Evolutionary conservation across 495 filamentous ascomycete genomes (phyloP), one percentile per base, ranked within the genome.

Genomic region (Daldinia caldariorum): DNA sequence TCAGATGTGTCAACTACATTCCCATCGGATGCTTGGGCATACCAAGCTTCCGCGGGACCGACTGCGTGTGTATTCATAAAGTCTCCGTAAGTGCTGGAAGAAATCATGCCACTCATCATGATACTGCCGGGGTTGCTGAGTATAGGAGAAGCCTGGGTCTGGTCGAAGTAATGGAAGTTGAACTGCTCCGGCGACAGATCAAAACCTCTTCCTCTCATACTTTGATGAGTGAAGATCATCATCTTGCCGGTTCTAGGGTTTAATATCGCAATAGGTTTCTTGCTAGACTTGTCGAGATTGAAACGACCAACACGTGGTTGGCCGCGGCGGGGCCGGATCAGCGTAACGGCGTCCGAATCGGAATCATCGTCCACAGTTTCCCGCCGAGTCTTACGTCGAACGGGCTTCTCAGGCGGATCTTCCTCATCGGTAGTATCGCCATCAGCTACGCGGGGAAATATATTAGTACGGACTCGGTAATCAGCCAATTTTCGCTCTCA

Each of bases 391-490:
- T 86, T 89, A 65, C 86, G 85, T 39, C 89, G 89, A 82, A 76
- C 83, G 78, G 72, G 70, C 18, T 80, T 81, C 61, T 83, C 86
- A 53, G 88, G 88, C 6, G 89, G 81, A 59, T 94, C 92, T 81
- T 94, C 92, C 72, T 94, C 92, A 58, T 77, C 75, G 70, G 92
- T 94, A 39, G 92, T 94, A 69, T 93, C 92, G 59, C 92, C 91
- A 80, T 94, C 92, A 76, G 90, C 91, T 94, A 80, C 34, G 72
- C 71, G 58, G 43, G 58, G 60, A 14, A 39, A 39, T 26, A 26
- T 26, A 77, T 93, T 86, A 93, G 91, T 79, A 86, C 70, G 63
- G 61, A 39, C 37, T 59, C 62, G 54, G 63, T 51, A 38, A 13
- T 62, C 58, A 32, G 37, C 56, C 20, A 43, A 64, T 35, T 69